These are phyloP conservation scores for Dovyalis caffra DNA, from an alignment of 345 rosid species.

Conservation along the genomic window DNA sequence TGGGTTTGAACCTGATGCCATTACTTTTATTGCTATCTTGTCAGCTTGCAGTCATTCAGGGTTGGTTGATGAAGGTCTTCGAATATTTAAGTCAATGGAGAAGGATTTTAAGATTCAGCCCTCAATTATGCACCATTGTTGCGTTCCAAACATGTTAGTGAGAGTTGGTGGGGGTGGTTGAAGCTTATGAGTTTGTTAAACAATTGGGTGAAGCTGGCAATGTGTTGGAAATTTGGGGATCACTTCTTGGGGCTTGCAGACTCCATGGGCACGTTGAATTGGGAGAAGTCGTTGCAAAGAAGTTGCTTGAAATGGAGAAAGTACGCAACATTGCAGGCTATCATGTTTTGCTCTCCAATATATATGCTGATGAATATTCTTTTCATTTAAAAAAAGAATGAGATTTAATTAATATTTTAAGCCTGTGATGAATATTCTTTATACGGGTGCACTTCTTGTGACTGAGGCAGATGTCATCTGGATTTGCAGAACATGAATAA, in stretches of 20 bases:
- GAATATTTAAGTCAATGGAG: no score
- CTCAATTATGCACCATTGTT: constrained; percentile 51
- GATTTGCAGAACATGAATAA: neutral
- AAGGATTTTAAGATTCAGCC: constrained; percentile 55
- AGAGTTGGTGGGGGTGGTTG: constrained; percentile 75
- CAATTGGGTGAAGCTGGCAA: no score
- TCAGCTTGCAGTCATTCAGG: constrained; percentile 87
- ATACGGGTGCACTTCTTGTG: neutral
- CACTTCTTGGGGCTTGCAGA: no score
- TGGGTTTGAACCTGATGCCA: constrained; percentile 56
- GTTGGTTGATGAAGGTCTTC: constrained; percentile 71
- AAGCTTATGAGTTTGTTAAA: no score
- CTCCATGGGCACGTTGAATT: no score
- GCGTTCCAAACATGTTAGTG: constrained; percentile 91
- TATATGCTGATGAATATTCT: constrained; percentile 78
- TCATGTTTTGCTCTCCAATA: no score
- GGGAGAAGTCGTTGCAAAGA: no score
- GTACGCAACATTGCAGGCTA: no score
- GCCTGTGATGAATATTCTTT: neutral
- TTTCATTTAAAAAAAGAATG: no score
- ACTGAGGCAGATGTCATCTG: neutral
- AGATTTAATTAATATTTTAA: no score
- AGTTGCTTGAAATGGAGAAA: no score
- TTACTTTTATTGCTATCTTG: constrained; percentile 73
- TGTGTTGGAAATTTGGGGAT: no score